Base-by-base conservation (phyloP, 1,139 yeast genomes). In the Diutina scorzettiae region DNA sequence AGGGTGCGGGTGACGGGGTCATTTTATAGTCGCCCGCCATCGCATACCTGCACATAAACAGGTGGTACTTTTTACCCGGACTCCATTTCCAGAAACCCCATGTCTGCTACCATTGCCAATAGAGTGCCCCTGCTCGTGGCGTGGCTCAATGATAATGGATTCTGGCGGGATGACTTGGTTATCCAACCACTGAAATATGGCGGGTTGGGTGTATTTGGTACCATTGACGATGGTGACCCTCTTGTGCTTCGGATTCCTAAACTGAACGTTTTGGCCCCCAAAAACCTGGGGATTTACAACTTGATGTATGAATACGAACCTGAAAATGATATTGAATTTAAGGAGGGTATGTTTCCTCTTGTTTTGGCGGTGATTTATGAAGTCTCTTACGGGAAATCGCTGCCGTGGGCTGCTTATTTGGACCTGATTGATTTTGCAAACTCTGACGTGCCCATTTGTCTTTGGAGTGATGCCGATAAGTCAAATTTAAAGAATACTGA, bases 401-500 rank as follows among this genome's bases (percentile, higher is more conserved):
- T 94, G 12, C 96, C 95, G 3, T 89, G 96, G 96, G 66, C 49
- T 48, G 66, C 64, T 2, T 89, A 81, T 55, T 63, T 87, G 42
- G 57, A 64, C 31, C 68, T 83, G 16, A 71, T 86, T 37, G 71
- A 71, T 37, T 59, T 66, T 19, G 51, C 54, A 3, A 49, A 53
- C 8, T 47, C 45, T 5, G 59, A 62, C 12, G 46, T 73, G 4
- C 87, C 89, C 0, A 71, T 91, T 1, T 68, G 82, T 45, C 66
- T 81, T 41, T 85, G 95, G 95, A 49, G 60, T 1, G 67, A 67
- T 3, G 54, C 60, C 1, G 77, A 73, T 37, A 70, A 75, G 49
- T 50, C 50, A 1, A 53, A 69, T 30, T 55, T 87, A 36, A 54
- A 57, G 37, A 85, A 84, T n/a, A 74, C 95, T 0, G 89, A 84